Evolutionary conservation across 78 protist species (phyloP).

Genomic region (slime mould (Dictyostelium discoideum)): DNA sequence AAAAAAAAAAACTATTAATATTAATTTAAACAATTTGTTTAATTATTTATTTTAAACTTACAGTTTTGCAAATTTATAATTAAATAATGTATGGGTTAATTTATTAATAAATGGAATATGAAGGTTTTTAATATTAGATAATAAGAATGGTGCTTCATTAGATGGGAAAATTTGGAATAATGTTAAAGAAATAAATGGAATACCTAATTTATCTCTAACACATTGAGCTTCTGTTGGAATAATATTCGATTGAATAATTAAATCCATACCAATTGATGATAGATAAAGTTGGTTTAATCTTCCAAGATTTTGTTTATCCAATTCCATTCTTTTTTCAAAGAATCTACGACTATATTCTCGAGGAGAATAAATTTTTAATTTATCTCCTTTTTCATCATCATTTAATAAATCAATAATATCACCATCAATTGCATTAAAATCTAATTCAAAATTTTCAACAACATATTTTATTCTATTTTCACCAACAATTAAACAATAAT

Average conservation of each 20-base stretch:
- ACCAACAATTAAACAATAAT: background rate
- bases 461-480: constrained; percentile 35
- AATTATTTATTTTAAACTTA: background rate
- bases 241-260: constrained; percentile 2
- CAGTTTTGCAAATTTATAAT: background rate
- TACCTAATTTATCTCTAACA: background rate
- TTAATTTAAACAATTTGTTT: too few species aligned
- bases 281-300: background rate
- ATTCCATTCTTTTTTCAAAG: background rate
- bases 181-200: background rate
- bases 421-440: background rate
- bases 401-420: background rate
- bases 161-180: constrained; percentile 1
- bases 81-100: background rate
- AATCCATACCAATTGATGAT: constrained; percentile 11
- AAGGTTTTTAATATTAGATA: background rate
- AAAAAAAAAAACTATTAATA: too few species aligned
- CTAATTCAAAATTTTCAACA: constrained; percentile 30
- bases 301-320: background rate
- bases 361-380: background rate
- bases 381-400: background rate
- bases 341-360: background rate
- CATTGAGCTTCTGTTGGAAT: background rate
- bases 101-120: background rate
- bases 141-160: background rate